These are phyloP conservation scores for Scheffersomyces lignosus DNA, from an alignment of 805 yeast species.

Conservation along the genomic window DNA sequence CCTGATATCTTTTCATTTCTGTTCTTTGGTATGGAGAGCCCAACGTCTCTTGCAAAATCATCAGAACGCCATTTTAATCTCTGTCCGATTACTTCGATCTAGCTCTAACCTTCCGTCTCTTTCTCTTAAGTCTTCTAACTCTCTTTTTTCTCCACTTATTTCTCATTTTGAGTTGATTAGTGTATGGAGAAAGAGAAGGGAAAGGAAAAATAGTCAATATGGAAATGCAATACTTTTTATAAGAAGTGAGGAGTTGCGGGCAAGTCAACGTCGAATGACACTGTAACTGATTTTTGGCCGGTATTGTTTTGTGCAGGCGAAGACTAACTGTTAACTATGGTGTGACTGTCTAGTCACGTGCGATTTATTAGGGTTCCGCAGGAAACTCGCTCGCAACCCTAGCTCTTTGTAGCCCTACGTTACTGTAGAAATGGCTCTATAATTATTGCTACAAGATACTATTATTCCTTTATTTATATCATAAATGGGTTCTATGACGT, in stretches of 20 bases:
- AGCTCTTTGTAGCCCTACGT: no score
- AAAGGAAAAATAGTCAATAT: constrained; percentile 7
- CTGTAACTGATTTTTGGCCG: neutral
- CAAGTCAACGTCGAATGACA: constrained; percentile 2
- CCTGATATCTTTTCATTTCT: neutral
- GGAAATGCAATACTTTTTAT: constrained; percentile 7
- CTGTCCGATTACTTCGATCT: constrained; percentile 90
- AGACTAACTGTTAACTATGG: neutral
- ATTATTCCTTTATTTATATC: no score
- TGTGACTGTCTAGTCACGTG: constrained; percentile 2
- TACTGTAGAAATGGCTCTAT: no score
- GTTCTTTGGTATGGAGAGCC: neutral
- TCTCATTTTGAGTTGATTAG: constrained; percentile 63
- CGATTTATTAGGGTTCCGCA: neutral
- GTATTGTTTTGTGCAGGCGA: neutral
- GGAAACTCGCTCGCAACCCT: no score
- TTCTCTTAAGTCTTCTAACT: constrained; percentile 99
- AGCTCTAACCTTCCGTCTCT: constrained; percentile 99
- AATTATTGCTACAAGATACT: no score
- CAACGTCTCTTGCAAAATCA: constrained; percentile 1
- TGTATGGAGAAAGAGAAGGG: constrained; percentile 16
- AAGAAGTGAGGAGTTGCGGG: constrained; percentile 1
- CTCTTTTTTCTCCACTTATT: constrained; percentile 99
- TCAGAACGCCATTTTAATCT: constrained; percentile 1
- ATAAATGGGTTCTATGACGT: no score